These are phyloP conservation scores for Pythium phragmitis DNA, from an alignment of 352 stramenopile species.

Conservation along the genomic window DNA sequence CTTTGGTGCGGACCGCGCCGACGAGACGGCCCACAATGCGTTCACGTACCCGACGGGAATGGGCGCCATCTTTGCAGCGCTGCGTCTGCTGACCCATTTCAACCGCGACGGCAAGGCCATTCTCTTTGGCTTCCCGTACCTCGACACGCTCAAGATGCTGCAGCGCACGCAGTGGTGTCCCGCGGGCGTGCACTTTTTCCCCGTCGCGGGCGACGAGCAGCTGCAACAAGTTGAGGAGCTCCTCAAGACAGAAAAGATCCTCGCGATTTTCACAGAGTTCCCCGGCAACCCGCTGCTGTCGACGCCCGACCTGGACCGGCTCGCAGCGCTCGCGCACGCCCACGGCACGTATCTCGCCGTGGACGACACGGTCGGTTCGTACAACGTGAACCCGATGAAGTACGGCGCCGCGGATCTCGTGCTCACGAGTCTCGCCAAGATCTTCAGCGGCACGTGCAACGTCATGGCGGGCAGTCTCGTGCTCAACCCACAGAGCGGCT, in stretches of 20 bases:
- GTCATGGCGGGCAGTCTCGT: conserved; percentile 92
- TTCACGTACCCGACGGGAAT: conserved; percentile 89
- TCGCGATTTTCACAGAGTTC: conserved; percentile 93
- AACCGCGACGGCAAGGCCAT: conserved; percentile 59
- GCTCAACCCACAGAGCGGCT: conserved; percentile 65
- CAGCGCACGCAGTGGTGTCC: conserved; percentile 84
- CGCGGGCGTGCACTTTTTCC: conserved; percentile 90
- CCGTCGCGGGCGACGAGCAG: conserved; percentile 61
- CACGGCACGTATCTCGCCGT: conserved; percentile 88
- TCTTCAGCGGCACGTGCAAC: conserved; percentile 90
- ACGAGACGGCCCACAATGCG: conserved; percentile 35
- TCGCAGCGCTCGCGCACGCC: conserved; percentile 82
- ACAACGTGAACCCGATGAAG: conserved; percentile 90
- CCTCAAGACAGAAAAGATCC: conserved; percentile 65
- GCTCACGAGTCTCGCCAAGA: conserved; percentile 92
- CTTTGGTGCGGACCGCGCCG: conserved; percentile 22
- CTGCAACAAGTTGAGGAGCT: conserved; percentile 66
- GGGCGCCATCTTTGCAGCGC: conserved; percentile 80
- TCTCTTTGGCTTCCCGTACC: conserved; percentile 92
- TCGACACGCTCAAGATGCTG: conserved; percentile 93
- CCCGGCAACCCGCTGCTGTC: conserved; percentile 92
- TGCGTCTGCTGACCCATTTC: conserved; percentile 67
- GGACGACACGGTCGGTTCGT: conserved; percentile 90
- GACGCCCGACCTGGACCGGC: conserved; percentile 71
- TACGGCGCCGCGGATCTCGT: conserved; percentile 81